A percentile compares a stretch with the other conserved stretches of the same genome.
These are phyloP conservation scores for Wickerhamomyces alni DNA, from an alignment of 805 yeast species.

Conservation along the genomic window DNA sequence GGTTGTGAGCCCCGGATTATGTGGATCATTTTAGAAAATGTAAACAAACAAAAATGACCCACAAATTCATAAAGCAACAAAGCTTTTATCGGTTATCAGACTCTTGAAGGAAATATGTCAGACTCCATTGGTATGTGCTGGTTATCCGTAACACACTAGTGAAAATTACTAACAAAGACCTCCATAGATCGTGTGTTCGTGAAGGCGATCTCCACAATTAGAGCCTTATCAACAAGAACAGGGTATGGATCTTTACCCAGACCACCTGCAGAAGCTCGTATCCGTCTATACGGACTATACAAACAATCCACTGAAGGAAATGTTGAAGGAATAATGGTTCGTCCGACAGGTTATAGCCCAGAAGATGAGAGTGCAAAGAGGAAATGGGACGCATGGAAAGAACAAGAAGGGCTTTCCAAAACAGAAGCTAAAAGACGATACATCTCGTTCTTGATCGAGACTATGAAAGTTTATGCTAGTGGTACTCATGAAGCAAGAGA, in stretches of 20 bases:
- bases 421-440: constrained; percentile 73
- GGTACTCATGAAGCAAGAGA: constrained; percentile 64
- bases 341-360: constrained; percentile 54
- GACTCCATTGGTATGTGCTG: constrained; percentile 12
- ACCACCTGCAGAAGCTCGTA: constrained; percentile 68
- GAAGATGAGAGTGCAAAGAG: constrained; percentile 64
- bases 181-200: constrained; percentile 65
- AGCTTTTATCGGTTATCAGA: no score
- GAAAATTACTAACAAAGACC: background rate
- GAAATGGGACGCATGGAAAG: constrained; percentile 85
- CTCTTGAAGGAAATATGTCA: no score
- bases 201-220: constrained; percentile 75
- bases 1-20: no score
- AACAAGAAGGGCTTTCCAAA: constrained; percentile 58
- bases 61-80: no score
- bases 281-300: constrained; percentile 71
- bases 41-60: background rate
- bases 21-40: no score
- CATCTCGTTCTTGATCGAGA: constrained; percentile 60
- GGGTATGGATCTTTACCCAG: constrained; percentile 61
- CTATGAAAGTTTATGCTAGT: constrained; percentile 66
- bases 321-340: constrained; percentile 58
- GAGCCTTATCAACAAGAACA: constrained; percentile 61
- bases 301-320: constrained; percentile 87
- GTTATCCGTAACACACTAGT: no score